Evolutionary conservation across 768 basidiomycete species (phyloP).

Genomic region (Tricholoma furcatifolium): DNA sequence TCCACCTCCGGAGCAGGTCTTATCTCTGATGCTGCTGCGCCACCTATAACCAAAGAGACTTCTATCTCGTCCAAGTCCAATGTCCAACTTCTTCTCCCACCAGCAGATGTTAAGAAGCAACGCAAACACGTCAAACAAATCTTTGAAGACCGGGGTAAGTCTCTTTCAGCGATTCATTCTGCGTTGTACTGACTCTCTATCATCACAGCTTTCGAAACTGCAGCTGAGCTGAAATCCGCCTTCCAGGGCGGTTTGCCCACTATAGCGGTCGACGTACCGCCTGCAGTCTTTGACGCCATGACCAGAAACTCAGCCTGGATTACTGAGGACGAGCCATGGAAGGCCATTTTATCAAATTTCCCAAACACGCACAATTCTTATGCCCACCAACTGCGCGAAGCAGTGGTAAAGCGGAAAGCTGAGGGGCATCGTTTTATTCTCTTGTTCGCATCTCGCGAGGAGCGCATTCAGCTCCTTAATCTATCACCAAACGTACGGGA

Average conservation of each 20-base stretch:
- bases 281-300: conserved; percentile 61
- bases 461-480: conserved; percentile 61
- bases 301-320: conserved; percentile 60
- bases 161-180: background rate
- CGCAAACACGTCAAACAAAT: conserved; percentile 71
- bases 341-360: conserved; percentile 51
- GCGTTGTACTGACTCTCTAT: background rate
- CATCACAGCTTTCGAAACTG: conserved; percentile 60
- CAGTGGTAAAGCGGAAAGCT: conserved; percentile 55
- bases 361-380: conserved; percentile 59
- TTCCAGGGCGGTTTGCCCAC: conserved; percentile 62
- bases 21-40: conserved; percentile 35
- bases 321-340: conserved; percentile 76
- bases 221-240: conserved; percentile 54
- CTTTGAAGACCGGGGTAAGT: conserved; percentile 63
- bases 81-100: conserved; percentile 67
- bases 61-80: conserved; percentile 42
- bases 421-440: conserved; percentile 66
- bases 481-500: conserved; percentile 24
- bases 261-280: conserved; percentile 70
- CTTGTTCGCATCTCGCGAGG: conserved; percentile 68
- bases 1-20: conserved; percentile 57
- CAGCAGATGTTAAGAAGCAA: conserved; percentile 71
- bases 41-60: conserved; percentile 38
- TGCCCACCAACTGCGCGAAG: conserved; percentile 67